Percentiles rank a stretch among this genome's conserved stretches.
Evolutionary conservation across 345 rosid species (phyloP).

Genomic region (Melaleuca quinquenervia): DNA sequence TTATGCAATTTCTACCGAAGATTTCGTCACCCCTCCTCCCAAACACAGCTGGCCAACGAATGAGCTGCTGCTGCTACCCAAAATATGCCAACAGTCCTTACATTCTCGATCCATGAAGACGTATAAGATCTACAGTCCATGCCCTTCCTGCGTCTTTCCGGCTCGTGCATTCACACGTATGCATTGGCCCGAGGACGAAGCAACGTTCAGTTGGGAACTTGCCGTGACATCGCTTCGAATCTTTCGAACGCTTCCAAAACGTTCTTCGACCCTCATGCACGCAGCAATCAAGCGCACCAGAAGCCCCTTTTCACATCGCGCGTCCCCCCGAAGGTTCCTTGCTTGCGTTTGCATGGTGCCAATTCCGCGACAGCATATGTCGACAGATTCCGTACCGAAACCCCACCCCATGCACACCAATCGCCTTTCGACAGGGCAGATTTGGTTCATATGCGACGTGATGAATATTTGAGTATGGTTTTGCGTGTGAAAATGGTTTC

Average conservation of each 20-base stretch:
- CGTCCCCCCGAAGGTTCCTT: neutral
- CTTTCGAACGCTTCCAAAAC: neutral
- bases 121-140: no score
- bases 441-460: neutral
- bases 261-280: neutral
- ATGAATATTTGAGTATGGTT: neutral
- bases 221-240: neutral
- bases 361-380: neutral
- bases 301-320: neutral
- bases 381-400: neutral
- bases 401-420: neutral
- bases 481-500: neutral
- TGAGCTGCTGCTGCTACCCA: neutral
- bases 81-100: neutral
- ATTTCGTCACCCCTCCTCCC: neutral
- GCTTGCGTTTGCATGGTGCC: neutral
- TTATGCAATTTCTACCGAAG: neutral
- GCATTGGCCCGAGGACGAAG: neutral
- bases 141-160: no score
- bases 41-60: neutral
- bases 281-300: neutral
- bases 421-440: neutral
- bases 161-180: neutral
- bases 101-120: no score
- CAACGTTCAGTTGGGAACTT: neutral